Conservation (phyloP, 257 asterid species). For the Salvia miltiorrhiza region DNA sequence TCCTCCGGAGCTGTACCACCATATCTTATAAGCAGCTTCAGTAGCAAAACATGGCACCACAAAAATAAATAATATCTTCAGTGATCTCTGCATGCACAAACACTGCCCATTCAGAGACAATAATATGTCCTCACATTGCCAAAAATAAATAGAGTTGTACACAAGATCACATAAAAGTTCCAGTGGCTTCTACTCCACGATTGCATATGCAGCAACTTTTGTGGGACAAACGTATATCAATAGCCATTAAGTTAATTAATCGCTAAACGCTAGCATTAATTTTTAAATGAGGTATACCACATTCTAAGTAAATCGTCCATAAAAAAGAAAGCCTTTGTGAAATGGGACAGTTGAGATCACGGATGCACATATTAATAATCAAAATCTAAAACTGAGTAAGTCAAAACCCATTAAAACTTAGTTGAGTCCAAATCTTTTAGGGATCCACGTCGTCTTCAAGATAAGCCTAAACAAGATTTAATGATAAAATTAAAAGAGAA, state of each 20-base stretch:
- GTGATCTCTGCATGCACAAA: constrained; percentile 62
- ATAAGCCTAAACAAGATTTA: too few species aligned
- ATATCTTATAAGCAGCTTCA: constrained; percentile 70
- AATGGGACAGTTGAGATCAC: neutral
- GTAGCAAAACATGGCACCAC: constrained; percentile 86
- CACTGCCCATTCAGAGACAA: neutral
- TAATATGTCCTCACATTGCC: neutral
- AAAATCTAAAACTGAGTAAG: too few species aligned
- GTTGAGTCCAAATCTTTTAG: too few species aligned
- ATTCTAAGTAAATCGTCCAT: neutral
- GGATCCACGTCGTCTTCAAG: too few species aligned
- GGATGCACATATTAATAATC: neutral
- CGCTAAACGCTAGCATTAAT: too few species aligned
- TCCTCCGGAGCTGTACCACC: constrained; percentile 95
- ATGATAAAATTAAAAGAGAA: too few species aligned
- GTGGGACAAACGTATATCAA: neutral
- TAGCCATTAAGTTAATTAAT: neutral
- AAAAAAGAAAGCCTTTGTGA: neutral
- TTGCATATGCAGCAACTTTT: neutral
- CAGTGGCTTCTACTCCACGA: neutral
- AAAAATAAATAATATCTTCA: constrained; percentile 69
- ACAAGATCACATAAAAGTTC: neutral
- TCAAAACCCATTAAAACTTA: too few species aligned
- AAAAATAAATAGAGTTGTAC: too few species aligned
- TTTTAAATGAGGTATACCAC: too few species aligned